These are phyloP conservation scores for Ustilago tritici DNA, from an alignment of 1,284 basidiomycete genomes.

Conservation along the genomic window DNA sequence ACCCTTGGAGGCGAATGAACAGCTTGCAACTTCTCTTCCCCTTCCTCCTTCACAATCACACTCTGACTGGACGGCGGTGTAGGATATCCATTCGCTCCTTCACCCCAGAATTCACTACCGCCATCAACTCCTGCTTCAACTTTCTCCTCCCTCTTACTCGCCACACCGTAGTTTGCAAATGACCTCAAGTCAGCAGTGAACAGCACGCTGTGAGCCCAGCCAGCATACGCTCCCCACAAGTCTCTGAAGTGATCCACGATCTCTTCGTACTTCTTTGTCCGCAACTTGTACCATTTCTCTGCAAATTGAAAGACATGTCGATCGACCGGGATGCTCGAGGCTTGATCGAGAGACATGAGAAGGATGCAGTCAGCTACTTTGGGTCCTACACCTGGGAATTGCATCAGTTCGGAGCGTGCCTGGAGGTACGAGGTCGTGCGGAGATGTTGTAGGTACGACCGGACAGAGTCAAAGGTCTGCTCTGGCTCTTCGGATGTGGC, in stretches of 20 bases:
- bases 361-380: conserved; percentile 83
- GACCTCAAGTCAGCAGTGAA: conserved; percentile 65
- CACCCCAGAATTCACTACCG: conserved; percentile 22
- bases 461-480: conserved; percentile 70
- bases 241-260: conserved; percentile 62
- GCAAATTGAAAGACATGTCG: conserved; percentile 69
- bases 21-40: conserved; percentile 17
- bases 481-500: conserved; percentile 3
- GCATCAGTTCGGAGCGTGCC: conserved; percentile 81
- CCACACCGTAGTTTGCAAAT: conserved; percentile 51
- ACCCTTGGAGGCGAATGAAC: conserved; percentile 35
- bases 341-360: conserved; percentile 91
- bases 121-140: conserved; percentile 14
- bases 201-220: conserved; percentile 67
- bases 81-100: conserved; percentile 8
- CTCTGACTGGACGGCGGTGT: conserved; percentile 27
- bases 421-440: conserved; percentile 74
- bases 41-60: conserved; percentile 8
- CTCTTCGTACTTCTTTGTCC: conserved; percentile 63
- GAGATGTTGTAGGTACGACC: conserved; percentile 76
- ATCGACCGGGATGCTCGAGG: conserved; percentile 66
- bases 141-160: conserved; percentile 41
- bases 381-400: conserved; percentile 87
- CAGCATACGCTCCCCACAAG: conserved; percentile 67
- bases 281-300: conserved; percentile 64